A percentile compares a stretch with the other conserved stretches of the same genome.
Evolutionary conservation across 805 yeast genomes (phyloP).

Genomic region (Saturnispora galanensis): DNA sequence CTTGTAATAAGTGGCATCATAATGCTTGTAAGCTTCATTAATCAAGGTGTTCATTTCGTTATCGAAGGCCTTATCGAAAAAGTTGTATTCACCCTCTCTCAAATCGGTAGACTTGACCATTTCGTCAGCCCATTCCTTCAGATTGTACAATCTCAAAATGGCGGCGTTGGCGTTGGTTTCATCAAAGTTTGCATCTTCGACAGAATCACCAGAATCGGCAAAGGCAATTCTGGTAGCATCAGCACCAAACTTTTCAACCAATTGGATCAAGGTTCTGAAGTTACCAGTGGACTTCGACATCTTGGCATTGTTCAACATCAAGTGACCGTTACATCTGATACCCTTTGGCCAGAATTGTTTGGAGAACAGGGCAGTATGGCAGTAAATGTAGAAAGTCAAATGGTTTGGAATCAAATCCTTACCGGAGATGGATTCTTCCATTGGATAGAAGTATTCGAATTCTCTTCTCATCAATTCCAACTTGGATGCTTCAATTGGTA

Average conservation of each 20-base stretch:
- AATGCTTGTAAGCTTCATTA: slow-evolving; percentile 63
- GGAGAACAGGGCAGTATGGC: slow-evolving; percentile 89
- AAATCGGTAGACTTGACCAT: slow-evolving; percentile 43
- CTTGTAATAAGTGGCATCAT: slow-evolving; percentile 68
- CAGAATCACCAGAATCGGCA: slow-evolving; percentile 97
- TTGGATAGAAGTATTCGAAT: slow-evolving; percentile 93
- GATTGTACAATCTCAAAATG: slow-evolving; percentile 79
- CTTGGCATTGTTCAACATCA: slow-evolving; percentile 90
- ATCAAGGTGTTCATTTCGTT: slow-evolving; percentile 84
- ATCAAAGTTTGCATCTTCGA: slow-evolving; percentile 97
- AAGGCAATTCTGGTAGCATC: slow-evolving; percentile 95
- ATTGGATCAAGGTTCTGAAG: slow-evolving; percentile 81
- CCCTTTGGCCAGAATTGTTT: slow-evolving; percentile 89
- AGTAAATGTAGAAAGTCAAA: slow-evolving; percentile 88
- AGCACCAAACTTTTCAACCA: slow-evolving; percentile 86
- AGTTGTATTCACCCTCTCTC: slow-evolving; percentile 49
- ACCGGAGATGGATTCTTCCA: slow-evolving; percentile 87
- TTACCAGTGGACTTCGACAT: slow-evolving; percentile 98
- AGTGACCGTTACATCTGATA: slow-evolving; percentile 90
- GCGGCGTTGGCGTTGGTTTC: slow-evolving; percentile 97
- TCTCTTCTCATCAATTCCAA: slow-evolving; percentile 77
- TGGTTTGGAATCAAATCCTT: slow-evolving; percentile 97
- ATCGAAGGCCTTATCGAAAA: slow-evolving; percentile 85
- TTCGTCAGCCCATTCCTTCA: slow-evolving; percentile 95
- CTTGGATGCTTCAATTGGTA: slow-evolving; percentile 56